Percentiles rank a stretch among this genome's conserved stretches.
These are phyloP conservation scores for Mucor circinelloides DNA, from an alignment of 371 early-diverging fungal species.

Conservation along the genomic window DNA sequence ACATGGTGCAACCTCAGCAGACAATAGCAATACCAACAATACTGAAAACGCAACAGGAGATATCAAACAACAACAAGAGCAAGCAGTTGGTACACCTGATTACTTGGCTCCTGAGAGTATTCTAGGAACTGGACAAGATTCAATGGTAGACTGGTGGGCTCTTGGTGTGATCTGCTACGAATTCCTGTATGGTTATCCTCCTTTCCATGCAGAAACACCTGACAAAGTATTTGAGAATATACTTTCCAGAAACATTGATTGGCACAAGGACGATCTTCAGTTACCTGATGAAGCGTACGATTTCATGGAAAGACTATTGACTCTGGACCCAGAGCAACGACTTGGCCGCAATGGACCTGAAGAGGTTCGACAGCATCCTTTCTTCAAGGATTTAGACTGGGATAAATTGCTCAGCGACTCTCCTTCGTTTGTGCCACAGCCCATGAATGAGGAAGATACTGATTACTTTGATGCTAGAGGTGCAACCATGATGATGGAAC, in stretches of 20 bases:
- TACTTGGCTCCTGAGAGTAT: constrained; percentile 96
- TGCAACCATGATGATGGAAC: constrained; percentile 54
- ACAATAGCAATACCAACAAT: not conserved
- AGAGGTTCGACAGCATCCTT: constrained; percentile 68
- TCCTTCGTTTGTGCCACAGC: constrained; percentile 86
- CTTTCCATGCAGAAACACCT: constrained; percentile 86
- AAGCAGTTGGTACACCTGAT: constrained; percentile 94
- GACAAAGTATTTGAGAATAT: constrained; percentile 89
- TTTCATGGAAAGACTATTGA: constrained; percentile 84
- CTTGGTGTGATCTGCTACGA: constrained; percentile 90
- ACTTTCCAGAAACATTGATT: constrained; percentile 70
- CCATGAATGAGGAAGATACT: constrained; percentile 80
- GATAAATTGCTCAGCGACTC: constrained; percentile 68
- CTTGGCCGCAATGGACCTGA: constrained; percentile 72
- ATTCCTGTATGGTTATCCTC: constrained; percentile 87
- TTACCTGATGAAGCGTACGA: constrained; percentile 85
- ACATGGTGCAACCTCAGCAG: not conserved
- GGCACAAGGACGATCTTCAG: constrained; percentile 69
- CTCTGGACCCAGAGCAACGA: constrained; percentile 74
- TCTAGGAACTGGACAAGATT: constrained; percentile 82
- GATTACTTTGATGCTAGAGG: constrained; percentile 94
- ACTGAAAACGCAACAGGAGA: not conserved
- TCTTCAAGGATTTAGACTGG: constrained; percentile 70
- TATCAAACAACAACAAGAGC: constrained; percentile 8
- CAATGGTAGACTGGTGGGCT: constrained; percentile 95